A percentile compares a stretch with the other conserved stretches of the same genome.
phyloP scores from a whole-genome alignment of 139 green algal genomes.

The Bryopsis sp. region DNA sequence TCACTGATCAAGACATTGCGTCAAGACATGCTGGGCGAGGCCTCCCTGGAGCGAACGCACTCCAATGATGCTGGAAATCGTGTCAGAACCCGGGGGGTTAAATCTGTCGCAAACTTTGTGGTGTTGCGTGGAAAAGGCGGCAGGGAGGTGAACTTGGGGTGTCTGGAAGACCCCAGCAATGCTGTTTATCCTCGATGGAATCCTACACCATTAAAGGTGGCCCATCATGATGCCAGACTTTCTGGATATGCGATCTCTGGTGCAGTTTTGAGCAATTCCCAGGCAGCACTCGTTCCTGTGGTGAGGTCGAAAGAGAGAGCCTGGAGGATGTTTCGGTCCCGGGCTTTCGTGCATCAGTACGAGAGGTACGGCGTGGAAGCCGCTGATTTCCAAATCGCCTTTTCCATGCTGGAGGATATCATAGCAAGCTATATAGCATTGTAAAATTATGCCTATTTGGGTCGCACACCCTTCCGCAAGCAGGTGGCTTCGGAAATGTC shows the following conservation, averaged over 20 bases:
- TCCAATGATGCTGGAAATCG: neutral
- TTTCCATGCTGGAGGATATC: slow-evolving; percentile 59
- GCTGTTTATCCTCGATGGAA: slow-evolving; percentile 28
- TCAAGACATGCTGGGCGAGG: no score
- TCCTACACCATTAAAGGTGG: slow-evolving; percentile 40
- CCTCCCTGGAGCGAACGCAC: neutral
- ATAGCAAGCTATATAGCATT: no score
- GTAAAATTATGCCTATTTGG: no score
- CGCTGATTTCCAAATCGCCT: slow-evolving; percentile 45
- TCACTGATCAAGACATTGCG: neutral
- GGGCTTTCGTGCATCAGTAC: slow-evolving; percentile 73
- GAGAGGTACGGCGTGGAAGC: slow-evolving; percentile 47
- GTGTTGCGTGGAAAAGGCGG: slow-evolving; percentile 41
- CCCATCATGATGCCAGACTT: slow-evolving; percentile 27
- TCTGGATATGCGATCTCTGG: slow-evolving; percentile 42
- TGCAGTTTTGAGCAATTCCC: slow-evolving; percentile 50
- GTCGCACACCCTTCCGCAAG: no score
- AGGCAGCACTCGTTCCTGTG: slow-evolving; percentile 32
- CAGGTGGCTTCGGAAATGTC: no score
- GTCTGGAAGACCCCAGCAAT: slow-evolving; percentile 38
- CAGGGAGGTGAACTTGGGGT: slow-evolving; percentile 17
- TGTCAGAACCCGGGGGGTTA: slow-evolving; percentile 25
- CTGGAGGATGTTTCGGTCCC: slow-evolving; percentile 45
- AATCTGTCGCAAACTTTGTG: slow-evolving; percentile 40
- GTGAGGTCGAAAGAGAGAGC: slow-evolving; percentile 34